Conservation (phyloP, 176 grass and related monocot genomes). For the Carex pumila region DNA sequence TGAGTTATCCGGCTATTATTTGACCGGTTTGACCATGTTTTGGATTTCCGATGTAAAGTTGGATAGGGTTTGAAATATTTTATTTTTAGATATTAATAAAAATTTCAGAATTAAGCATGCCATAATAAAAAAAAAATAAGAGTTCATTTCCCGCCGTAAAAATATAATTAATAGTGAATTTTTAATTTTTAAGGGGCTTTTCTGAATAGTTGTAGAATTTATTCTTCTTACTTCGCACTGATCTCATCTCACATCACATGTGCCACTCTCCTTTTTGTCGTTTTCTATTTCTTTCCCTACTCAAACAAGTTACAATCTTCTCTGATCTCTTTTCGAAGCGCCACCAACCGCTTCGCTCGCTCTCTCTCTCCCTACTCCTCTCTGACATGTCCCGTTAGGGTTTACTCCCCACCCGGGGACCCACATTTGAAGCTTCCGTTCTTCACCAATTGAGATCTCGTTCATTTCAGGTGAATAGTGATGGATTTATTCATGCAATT, state of each 20-base stretch:
- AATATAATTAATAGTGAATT: background rate
- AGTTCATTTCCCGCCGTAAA: background rate
- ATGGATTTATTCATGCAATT: background rate
- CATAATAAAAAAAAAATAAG: too few relatives aligned
- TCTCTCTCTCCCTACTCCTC: background rate
- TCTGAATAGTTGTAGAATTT: background rate
- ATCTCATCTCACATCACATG: background rate
- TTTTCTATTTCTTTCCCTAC: conserved; percentile 17
- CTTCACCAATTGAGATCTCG: conserved; percentile 15
- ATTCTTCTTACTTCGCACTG: background rate
- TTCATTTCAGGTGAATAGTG: background rate
- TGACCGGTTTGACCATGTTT: too few relatives aligned
- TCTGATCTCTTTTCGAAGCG: background rate
- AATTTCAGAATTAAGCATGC: too few relatives aligned
- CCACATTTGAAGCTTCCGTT: conserved; percentile 12
- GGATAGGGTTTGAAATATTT: too few relatives aligned
- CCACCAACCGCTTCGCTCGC: conserved; percentile 2
- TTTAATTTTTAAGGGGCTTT: background rate
- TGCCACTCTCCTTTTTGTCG: background rate
- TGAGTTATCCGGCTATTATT: too few relatives aligned
- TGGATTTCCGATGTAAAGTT: too few relatives aligned
- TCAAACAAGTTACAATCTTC: conserved; percentile 8
- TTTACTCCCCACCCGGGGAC: background rate
- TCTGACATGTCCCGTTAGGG: conserved; percentile 9
- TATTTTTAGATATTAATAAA: too few relatives aligned